Evolutionary conservation across 2,329 filamentous ascomycete species (phyloP), one percentile per base, ranked within the genome.

Genomic region (Metarhizium brunneum): DNA sequence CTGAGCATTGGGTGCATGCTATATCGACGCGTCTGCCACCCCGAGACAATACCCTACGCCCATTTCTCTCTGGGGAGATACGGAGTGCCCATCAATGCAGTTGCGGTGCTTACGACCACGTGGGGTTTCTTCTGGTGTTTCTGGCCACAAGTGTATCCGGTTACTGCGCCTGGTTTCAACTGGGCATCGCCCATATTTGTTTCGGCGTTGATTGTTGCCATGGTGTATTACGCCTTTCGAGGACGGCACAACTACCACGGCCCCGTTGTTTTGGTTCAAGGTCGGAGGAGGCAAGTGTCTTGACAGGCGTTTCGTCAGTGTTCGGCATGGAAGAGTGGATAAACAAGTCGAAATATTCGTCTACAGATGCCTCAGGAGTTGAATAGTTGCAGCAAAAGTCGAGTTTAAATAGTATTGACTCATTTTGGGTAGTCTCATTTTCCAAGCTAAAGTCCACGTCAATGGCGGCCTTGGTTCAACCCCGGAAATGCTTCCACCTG

Each of bases 71-170:
- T 52, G 36, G 50, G 50, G 4, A 52, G 18, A 20, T 52, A 36
- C 11, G 50, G 50, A 29, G 20, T 52, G 29, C 18, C 25, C 4
- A 36, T 52, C 35, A 52, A 52, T 18, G 16, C 36, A 10, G 10
- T 45, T 30, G 50, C 14, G 8, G 18, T 52, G 10, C 3, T 43
- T 30, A 43, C 18, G 3, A n/a, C 14, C 10, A 16, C 36, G 10
- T 52, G 50, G 50, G 18, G 35, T 13, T 52, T 52, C 25, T 52
- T 52, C 18, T 52, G 50, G 50, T 36, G 50, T 36, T 52, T 52
- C 25, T 52, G 50, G 50, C 50, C 50, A 16, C 35, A 52, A 35
- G 25, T 11, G 6, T 18, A 29, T 20, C 50, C 29, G 8, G 25
- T 36, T n/a, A 36, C 29, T 4, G 32, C 50, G 14, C 7, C 8